phyloP scores from a whole-genome alignment of 2,329 filamentous ascomycete species.

The Ophiostoma novo-ulmi region DNA sequence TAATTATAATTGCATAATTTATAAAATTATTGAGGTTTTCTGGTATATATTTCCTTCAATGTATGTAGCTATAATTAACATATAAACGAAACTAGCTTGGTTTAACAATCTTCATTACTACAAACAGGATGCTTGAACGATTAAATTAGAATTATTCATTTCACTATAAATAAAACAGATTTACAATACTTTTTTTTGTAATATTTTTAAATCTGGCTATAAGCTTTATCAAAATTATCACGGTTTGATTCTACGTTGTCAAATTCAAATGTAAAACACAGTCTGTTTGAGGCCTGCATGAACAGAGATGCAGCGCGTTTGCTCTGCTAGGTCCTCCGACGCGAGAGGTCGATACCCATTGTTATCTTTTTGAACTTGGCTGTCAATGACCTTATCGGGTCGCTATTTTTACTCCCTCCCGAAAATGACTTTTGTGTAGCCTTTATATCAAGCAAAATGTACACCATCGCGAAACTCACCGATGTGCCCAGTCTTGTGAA shows the following conservation, averaged over 20 bases:
- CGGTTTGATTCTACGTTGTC: background rate
- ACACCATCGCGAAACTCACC: background rate
- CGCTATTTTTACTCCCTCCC: background rate
- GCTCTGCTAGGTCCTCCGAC: background rate
- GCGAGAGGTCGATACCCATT: background rate
- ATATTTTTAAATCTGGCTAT: too few relatives aligned
- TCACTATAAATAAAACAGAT: too few relatives aligned
- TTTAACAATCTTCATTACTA: too few relatives aligned
- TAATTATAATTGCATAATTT: too few relatives aligned
- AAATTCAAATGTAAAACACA: constrained; percentile 26
- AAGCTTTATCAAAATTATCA: too few relatives aligned
- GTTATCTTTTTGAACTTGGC: constrained; percentile 4
- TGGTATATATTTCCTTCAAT: background rate
- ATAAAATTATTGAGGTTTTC: background rate
- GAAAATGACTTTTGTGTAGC: background rate
- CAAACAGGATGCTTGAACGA: too few relatives aligned
- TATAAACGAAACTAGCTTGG: background rate
- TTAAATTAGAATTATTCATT: too few relatives aligned
- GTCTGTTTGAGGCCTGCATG: constrained; percentile 20
- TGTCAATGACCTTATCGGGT: background rate
- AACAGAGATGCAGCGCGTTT: constrained; percentile 16
- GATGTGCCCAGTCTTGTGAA: background rate
- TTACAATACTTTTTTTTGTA: too few relatives aligned
- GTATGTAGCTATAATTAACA: background rate
- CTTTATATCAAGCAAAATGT: background rate